Percentiles rank a stretch among this genome's conserved stretches.
These are phyloP conservation scores for Penicillium occitanis DNA, from an alignment of 2,329 filamentous ascomycete genomes.

Conservation along the genomic window DNA sequence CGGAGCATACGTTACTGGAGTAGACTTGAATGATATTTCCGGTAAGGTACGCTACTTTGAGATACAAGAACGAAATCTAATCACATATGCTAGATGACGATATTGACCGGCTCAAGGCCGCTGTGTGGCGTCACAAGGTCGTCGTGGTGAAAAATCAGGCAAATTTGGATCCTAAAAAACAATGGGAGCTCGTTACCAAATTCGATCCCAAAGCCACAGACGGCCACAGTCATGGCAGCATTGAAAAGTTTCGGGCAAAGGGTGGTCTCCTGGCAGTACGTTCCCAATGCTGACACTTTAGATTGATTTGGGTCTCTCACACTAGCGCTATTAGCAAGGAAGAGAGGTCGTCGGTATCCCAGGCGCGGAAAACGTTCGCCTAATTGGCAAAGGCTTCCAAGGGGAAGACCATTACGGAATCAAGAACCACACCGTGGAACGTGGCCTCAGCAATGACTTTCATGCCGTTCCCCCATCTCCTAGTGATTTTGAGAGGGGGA, in stretches of 20 bases:
- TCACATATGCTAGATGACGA: conserved; percentile 14
- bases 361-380: conserved; percentile 19
- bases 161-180: conserved; percentile 16
- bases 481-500: conserved; percentile 41
- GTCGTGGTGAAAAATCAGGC: conserved; percentile 13
- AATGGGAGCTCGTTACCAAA: conserved; percentile 17
- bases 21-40: conserved; percentile 18
- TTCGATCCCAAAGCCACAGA: conserved; percentile 16
- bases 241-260: conserved; percentile 14
- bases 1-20: conserved; percentile 13
- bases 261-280: conserved; percentile 14
- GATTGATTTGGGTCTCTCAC: not conserved
- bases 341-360: conserved; percentile 20
- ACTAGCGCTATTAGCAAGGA: conserved; percentile 13
- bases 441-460: conserved; percentile 34
- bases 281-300: not conserved
- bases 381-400: conserved; percentile 20
- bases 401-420: conserved; percentile 17
- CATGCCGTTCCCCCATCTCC: conserved; percentile 36
- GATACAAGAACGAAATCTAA: not conserved
- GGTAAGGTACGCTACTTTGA: not conserved
- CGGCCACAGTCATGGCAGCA: conserved; percentile 18
- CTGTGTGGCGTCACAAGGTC: conserved; percentile 17
- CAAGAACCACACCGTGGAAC: conserved; percentile 18
- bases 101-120: conserved; percentile 16